A percentile compares a stretch with the other conserved stretches of the same genome.
phyloP scores from a whole-genome alignment of 2,329 filamentous ascomycete genomes.

The Furcasterigmium furcatum region DNA sequence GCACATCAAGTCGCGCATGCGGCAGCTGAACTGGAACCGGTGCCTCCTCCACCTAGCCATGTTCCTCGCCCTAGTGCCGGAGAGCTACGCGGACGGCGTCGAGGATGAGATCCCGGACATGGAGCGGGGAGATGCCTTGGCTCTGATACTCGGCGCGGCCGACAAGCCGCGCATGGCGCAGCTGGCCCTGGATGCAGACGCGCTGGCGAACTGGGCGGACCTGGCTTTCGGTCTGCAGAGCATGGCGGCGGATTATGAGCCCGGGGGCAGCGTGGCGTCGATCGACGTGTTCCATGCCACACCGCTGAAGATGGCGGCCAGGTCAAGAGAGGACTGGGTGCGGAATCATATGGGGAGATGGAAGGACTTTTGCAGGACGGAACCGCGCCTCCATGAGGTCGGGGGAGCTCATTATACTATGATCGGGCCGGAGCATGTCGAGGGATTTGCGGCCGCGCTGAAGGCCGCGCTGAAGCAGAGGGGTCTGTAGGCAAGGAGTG shows the following conservation, averaged over 20 bases:
- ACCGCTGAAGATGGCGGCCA: too few relatives aligned
- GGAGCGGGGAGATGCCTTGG: constrained; percentile 5
- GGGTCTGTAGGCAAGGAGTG: too few relatives aligned
- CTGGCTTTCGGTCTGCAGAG: constrained; percentile 25
- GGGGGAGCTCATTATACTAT: too few relatives aligned
- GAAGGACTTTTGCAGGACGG: too few relatives aligned
- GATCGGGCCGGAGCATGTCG: too few relatives aligned
- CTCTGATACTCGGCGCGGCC: constrained; percentile 15
- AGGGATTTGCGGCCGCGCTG: too few relatives aligned
- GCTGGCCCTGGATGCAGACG: constrained; percentile 21
- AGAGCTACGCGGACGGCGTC: constrained; percentile 16
- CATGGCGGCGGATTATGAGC: constrained; percentile 37
- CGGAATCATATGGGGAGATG: too few relatives aligned
- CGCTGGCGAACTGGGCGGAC: constrained; percentile 28
- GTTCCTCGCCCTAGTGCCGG: constrained; percentile 34
- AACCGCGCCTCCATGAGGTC: too few relatives aligned
- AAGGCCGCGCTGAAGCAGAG: too few relatives aligned
- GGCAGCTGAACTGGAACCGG: constrained; percentile 30
- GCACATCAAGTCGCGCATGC: constrained; percentile 28
- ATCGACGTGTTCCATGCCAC: too few relatives aligned
- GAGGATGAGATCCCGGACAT: neutral
- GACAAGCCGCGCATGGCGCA: constrained; percentile 20
- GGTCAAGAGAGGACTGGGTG: too few relatives aligned
- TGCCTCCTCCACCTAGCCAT: constrained; percentile 34
- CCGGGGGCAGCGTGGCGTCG: too few relatives aligned